These are phyloP conservation scores for Tetragonia tetragonoides DNA, from an alignment of 148 eudicot species.

Conservation along the genomic window DNA sequence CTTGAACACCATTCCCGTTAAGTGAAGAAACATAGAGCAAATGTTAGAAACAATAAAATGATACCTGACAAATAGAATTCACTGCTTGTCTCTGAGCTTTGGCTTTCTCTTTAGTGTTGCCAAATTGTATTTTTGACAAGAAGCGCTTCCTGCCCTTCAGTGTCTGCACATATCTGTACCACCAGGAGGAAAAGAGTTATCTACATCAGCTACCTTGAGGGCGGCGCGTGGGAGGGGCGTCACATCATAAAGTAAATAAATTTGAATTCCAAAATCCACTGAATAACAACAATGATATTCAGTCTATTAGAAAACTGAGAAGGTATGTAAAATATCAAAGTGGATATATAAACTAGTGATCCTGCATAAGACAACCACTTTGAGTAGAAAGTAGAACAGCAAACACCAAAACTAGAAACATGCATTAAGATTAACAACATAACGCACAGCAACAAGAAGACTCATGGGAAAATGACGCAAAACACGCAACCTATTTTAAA, in stretches of 20 bases:
- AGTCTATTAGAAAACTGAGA: neutral
- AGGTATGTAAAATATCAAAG: neutral
- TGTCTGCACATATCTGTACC: slow-evolving; percentile 77
- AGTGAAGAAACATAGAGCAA: neutral
- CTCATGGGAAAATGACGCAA: neutral
- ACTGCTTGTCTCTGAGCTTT: slow-evolving; percentile 99
- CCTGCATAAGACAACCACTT: neutral
- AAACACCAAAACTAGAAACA: neutral
- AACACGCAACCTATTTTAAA: neutral
- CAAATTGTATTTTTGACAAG: slow-evolving; percentile 76
- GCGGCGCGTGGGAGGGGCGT: too few species aligned
- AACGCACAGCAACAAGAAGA: neutral
- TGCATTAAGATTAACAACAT: too few species aligned
- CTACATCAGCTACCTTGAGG: neutral
- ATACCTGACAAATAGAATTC: slow-evolving; percentile 97
- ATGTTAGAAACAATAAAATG: neutral
- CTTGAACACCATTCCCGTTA: neutral
- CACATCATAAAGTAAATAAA: too few species aligned
- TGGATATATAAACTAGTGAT: neutral
- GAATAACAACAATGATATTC: neutral
- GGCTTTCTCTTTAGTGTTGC: slow-evolving; percentile 78
- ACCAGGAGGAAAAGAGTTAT: slow-evolving; percentile 4
- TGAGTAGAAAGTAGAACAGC: neutral
- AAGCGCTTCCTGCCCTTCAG: slow-evolving; percentile 90
- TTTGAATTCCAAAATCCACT: neutral